Evolutionary conservation across 2,329 filamentous ascomycete species (phyloP).

Genomic region (Aspergillus sp.): DNA sequence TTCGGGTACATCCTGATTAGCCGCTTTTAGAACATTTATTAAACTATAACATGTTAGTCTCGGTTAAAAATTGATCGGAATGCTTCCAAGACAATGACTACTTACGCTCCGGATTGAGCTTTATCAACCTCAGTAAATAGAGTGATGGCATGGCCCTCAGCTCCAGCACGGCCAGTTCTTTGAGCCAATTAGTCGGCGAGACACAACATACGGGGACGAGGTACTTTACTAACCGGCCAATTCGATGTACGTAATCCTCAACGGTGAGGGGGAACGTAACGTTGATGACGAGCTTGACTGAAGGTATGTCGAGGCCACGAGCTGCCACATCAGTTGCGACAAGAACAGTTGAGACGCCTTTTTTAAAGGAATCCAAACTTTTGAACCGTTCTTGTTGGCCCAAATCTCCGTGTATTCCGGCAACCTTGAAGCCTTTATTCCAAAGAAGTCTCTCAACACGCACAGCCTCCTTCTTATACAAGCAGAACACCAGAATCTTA

Average conservation of each 20-base stretch:
- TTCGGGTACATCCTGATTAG: constrained; percentile 86
- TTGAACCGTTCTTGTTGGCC: constrained; percentile 84
- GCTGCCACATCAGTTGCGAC: constrained; percentile 97
- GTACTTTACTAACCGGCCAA: constrained; percentile 59
- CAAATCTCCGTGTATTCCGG: constrained; percentile 91
- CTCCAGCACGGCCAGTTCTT: constrained; percentile 88
- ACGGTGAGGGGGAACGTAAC: constrained; percentile 93
- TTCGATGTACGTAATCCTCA: constrained; percentile 96
- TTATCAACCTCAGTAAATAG: constrained; percentile 97
- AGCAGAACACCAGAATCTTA: constrained; percentile 87
- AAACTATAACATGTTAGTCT: constrained; percentile 55
- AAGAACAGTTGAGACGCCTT: constrained; percentile 75
- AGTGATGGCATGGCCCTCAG: constrained; percentile 84
- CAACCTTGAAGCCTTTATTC: constrained; percentile 77
- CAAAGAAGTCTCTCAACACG: constrained; percentile 81
- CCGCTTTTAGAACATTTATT: constrained; percentile 92
- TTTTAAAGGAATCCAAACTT: constrained; percentile 89
- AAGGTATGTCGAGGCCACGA: constrained; percentile 89
- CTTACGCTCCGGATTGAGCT: constrained; percentile 81
- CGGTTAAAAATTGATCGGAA: not conserved
- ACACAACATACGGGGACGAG: not conserved
- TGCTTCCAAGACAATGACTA: constrained; percentile 29
- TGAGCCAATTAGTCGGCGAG: constrained; percentile 14
- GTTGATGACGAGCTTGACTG: constrained; percentile 93
- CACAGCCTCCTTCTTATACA: constrained; percentile 98